Evolutionary conservation across 768 basidiomycete genomes (phyloP).

Genomic region (Lentinula detonsa): DNA sequence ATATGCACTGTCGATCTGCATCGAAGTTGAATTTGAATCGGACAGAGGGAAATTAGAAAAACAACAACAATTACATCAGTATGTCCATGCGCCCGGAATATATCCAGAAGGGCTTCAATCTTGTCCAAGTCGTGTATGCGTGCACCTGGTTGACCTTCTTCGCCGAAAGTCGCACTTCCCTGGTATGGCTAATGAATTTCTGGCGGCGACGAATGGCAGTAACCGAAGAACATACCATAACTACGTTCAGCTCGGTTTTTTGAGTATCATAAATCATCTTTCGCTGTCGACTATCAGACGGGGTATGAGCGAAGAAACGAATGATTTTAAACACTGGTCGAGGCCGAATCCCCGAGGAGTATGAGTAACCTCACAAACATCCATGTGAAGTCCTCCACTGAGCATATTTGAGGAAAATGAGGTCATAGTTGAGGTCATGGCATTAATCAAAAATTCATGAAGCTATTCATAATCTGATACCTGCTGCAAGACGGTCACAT

Average conservation of each 20-base stretch:
- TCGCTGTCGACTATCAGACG: not conserved
- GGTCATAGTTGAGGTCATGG: not conserved
- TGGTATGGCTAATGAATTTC: not conserved
- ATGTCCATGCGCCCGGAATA: conserved; percentile 40
- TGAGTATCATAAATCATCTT: conserved; percentile 4
- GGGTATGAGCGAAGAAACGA: too few species aligned
- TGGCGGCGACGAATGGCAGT: not conserved
- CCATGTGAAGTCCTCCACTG: not conserved
- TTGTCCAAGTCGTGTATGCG: conserved; percentile 9
- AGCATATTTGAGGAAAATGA: not conserved
- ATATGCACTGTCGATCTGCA: conserved; percentile 11
- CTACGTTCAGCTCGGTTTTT: conserved; percentile 11
- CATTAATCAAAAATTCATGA: not conserved
- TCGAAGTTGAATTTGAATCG: not conserved
- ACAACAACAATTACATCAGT: conserved; percentile 28
- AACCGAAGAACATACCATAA: conserved; percentile 5
- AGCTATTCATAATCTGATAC: not conserved
- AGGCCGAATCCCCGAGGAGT: not conserved
- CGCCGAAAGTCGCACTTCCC: conserved; percentile 13
- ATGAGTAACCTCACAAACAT: not conserved
- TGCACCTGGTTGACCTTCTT: conserved; percentile 1
- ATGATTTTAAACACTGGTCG: not conserved
- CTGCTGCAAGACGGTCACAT: too few species aligned
- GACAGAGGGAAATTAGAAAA: too few species aligned
- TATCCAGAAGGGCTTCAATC: conserved; percentile 29